Conservation (phyloP, 805 yeast genomes). For the Clavispora santaluciae region DNA sequence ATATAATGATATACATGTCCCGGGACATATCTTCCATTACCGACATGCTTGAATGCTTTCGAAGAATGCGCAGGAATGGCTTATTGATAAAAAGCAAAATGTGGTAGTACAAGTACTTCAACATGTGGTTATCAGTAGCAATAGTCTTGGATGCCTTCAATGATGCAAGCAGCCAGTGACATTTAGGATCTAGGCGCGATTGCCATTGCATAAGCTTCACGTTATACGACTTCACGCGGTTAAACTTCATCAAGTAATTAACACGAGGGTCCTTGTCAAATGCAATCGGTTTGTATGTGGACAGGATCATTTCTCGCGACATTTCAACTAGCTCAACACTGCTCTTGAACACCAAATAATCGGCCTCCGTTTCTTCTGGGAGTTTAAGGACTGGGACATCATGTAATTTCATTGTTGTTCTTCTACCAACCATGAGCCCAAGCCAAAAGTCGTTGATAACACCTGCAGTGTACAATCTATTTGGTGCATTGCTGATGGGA, state of each 20-base stretch:
- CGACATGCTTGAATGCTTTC: conserved; percentile 12
- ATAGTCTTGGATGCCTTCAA: conserved; percentile 9
- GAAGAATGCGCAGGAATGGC: conserved; percentile 17
- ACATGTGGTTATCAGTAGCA: conserved; percentile 12
- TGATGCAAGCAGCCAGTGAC: conserved; percentile 14
- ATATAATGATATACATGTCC: conserved; percentile 11
- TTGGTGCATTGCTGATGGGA: conserved; percentile 1
- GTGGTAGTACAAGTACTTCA: conserved; percentile 14
- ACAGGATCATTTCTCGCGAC: conserved; percentile 13
- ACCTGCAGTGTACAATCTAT: conserved; percentile 13
- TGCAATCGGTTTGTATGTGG: conserved; percentile 14
- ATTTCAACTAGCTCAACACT: conserved; percentile 13
- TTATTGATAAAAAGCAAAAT: conserved; percentile 14
- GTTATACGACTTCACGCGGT: conserved; percentile 14
- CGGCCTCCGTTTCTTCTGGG: conserved; percentile 8
- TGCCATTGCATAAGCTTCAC: conserved; percentile 15
- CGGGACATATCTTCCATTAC: conserved; percentile 16
- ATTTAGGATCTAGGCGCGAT: conserved; percentile 8
- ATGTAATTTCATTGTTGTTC: conserved; percentile 5
- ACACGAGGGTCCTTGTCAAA: conserved; percentile 14
- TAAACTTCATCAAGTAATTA: conserved; percentile 16
- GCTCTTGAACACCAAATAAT: conserved; percentile 10
- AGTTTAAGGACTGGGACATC: conserved; percentile 11
- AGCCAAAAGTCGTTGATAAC: conserved; percentile 13
- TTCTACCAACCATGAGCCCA: conserved; percentile 13